Conservation (phyloP, 2,329 filamentous ascomycete genomes). For the Alternaria tenuissima region DNA sequence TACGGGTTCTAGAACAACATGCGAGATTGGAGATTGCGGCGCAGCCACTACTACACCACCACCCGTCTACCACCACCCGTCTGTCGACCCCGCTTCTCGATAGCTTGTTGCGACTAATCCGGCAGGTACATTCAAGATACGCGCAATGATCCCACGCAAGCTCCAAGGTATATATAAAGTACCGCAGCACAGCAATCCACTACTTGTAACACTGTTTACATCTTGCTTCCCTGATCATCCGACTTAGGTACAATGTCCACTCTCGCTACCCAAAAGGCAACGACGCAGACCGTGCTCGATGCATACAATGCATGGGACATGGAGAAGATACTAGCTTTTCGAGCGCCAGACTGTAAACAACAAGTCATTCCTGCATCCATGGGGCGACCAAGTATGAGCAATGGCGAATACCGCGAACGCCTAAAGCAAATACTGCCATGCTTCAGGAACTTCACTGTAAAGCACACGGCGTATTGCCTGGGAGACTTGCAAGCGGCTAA, state of each 20-base stretch:
- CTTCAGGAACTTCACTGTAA: neutral
- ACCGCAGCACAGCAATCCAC: neutral
- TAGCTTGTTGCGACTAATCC: neutral
- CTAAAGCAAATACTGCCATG: neutral
- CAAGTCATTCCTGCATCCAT: neutral
- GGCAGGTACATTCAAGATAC: neutral
- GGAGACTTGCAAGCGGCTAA: neutral
- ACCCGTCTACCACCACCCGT: neutral
- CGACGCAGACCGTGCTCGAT: neutral
- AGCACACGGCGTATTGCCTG: rapidly evolving
- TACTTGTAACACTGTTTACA: neutral
- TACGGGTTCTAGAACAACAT: neutral
- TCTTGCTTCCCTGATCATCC: neutral
- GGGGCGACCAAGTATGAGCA: neutral
- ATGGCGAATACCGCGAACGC: neutral
- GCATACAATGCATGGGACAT: neutral
- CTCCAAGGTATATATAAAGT: neutral
- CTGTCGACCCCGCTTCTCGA: neutral
- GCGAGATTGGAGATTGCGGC: neutral
- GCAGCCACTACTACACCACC: neutral
- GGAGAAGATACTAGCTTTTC: neutral
- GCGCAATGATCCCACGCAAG: neutral
- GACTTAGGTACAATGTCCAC: neutral
- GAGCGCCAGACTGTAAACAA: neutral
- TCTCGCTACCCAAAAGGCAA: neutral